Conservation (phyloP, 176 grass and related monocot genomes). For the Dendrocalamus sinicus region DNA sequence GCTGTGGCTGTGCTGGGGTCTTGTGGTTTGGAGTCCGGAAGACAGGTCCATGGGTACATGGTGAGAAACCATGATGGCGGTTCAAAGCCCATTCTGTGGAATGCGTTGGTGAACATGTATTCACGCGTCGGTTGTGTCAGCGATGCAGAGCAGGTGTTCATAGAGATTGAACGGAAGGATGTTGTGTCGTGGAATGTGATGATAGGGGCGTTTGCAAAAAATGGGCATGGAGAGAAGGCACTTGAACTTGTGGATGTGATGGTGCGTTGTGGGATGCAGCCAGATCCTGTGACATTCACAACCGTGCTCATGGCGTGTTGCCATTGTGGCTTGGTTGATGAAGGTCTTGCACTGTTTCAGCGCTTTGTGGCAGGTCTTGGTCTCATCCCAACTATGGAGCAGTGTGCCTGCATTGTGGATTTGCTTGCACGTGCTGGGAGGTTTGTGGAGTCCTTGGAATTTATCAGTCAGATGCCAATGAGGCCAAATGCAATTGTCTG, state of each 20-base stretch:
- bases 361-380: conserved; percentile 28
- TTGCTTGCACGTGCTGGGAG: conserved; percentile 71
- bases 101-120: conserved; percentile 74
- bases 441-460: conserved; percentile 54
- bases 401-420: conserved; percentile 72
- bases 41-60: conserved; percentile 64
- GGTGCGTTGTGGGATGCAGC: conserved; percentile 32
- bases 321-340: conserved; percentile 62
- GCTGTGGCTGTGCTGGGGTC: conserved; percentile 50
- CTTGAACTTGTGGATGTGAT: conserved; percentile 54
- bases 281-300: conserved; percentile 64
- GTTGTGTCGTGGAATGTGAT: conserved; percentile 73
- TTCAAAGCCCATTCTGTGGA: conserved; percentile 40
- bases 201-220: conserved; percentile 57
- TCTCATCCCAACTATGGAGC: conserved; percentile 53
- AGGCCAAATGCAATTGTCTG: conserved; percentile 58
- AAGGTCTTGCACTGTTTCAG: conserved; percentile 61
- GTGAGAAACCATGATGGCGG: conserved; percentile 11
- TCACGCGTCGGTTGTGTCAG: conserved; percentile 50
- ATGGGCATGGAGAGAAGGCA: conserved; percentile 61
- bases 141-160: conserved; percentile 57
- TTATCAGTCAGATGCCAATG: conserved; percentile 48
- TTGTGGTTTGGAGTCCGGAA: conserved; percentile 58
- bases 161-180: conserved; percentile 54
- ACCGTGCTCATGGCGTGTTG: conserved; percentile 63